A percentile compares a stretch with the other conserved stretches of the same genome.
phyloP scores from a whole-genome alignment of 2,329 filamentous ascomycete genomes.

The Drechslerella dactyloides region DNA sequence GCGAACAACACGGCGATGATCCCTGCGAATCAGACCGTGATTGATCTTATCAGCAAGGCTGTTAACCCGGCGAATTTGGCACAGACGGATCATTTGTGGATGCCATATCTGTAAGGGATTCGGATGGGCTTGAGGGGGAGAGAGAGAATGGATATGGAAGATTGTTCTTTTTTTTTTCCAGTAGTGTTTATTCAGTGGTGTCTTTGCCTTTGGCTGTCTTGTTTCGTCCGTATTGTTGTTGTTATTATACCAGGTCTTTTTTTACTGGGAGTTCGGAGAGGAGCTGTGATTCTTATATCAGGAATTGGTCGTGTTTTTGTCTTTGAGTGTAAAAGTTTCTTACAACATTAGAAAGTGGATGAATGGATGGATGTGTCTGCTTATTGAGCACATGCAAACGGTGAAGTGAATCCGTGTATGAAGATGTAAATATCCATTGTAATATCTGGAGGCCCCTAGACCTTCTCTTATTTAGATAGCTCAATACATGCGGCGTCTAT shows the following conservation, averaged over 20 bases:
- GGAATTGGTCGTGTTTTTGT: too few species aligned
- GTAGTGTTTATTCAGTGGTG: not conserved
- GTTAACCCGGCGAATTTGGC: constrained; percentile 90
- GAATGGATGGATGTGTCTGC: too few species aligned
- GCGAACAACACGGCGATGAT: constrained; percentile 78
- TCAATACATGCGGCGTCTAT: too few species aligned
- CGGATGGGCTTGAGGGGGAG: not conserved
- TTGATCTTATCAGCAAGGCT: constrained; percentile 89
- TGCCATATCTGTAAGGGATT: constrained; percentile 78
- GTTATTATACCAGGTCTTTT: constrained; percentile 11
- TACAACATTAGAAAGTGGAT: too few species aligned
- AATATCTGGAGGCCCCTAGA: too few species aligned
- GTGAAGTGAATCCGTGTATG: too few species aligned
- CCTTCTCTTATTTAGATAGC: too few species aligned
- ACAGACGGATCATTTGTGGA: constrained; percentile 91
- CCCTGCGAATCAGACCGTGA: constrained; percentile 94
- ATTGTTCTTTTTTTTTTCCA: not conserved
- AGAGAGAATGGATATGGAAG: not conserved
- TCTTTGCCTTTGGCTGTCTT: constrained; percentile 7
- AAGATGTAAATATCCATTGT: too few species aligned
- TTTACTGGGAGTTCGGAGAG: not conserved
- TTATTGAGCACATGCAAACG: too few species aligned
- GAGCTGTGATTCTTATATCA: too few species aligned
- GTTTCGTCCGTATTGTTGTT: constrained; percentile 9
- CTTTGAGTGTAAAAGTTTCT: too few species aligned